These are phyloP conservation scores for Fusarium algeriense DNA, from an alignment of 2,329 filamentous ascomycete genomes.

Conservation along the genomic window DNA sequence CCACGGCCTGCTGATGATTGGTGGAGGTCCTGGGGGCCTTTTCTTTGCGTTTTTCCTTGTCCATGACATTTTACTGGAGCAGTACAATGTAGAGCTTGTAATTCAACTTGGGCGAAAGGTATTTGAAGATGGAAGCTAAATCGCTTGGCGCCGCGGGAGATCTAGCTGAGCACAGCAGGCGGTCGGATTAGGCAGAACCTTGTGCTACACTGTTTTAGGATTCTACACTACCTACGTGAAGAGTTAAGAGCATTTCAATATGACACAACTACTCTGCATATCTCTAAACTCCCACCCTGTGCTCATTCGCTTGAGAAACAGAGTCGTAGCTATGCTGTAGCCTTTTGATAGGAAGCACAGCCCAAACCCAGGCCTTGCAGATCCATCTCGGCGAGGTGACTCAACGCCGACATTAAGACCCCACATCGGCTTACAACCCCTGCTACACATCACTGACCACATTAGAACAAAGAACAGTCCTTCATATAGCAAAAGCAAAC, in stretches of 20 bases:
- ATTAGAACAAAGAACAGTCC: neutral
- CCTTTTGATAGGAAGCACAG: neutral
- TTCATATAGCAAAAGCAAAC: slow-evolving; percentile 1
- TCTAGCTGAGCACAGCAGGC: neutral
- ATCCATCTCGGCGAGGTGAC: slow-evolving; percentile 12
- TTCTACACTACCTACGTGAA: too few relatives aligned
- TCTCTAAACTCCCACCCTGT: too few relatives aligned
- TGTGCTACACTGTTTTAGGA: too few relatives aligned
- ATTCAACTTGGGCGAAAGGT: neutral
- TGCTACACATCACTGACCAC: neutral
- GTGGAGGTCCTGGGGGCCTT: rapidly evolving
- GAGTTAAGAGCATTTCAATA: too few relatives aligned
- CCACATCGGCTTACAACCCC: slow-evolving; percentile 9
- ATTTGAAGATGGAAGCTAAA: neutral
- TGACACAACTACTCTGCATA: too few relatives aligned
- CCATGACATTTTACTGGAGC: neutral
- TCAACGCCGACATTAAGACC: slow-evolving; percentile 5
- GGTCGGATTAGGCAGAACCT: neutral
- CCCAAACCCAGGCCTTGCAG: neutral
- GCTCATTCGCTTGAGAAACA: too few relatives aligned
- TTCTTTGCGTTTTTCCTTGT: neutral
- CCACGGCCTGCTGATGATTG: rapidly evolving
- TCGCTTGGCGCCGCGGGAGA: neutral
- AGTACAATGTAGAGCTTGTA: too few relatives aligned
- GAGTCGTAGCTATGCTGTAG: too few relatives aligned